Percentiles rank a stretch among this genome's conserved stretches.
These are phyloP conservation scores for Cinchona pubescens DNA, from an alignment of 257 asterid species.

Conservation along the genomic window DNA sequence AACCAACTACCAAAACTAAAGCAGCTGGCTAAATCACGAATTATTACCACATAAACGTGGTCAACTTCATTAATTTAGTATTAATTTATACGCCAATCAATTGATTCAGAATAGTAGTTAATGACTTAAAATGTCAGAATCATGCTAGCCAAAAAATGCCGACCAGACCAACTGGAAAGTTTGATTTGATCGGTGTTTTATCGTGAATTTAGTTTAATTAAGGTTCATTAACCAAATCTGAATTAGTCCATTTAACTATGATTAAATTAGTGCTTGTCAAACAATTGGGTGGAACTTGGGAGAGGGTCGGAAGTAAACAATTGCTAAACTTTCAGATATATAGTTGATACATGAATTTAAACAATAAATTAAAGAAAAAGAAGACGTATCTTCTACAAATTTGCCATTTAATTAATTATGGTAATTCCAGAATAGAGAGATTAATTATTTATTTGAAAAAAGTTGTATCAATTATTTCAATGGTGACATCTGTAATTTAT, in stretches of 20 bases:
- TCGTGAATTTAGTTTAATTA: not conserved
- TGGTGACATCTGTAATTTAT: not conserved
- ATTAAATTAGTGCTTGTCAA: not conserved
- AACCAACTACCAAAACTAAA: conserved; percentile 30
- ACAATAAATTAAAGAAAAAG: no score
- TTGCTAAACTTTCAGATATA: not conserved
- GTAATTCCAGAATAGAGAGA: not conserved
- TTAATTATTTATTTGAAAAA: no score
- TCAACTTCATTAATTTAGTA: conserved; percentile 27
- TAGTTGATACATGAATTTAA: no score
- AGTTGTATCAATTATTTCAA: not conserved
- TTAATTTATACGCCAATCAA: not conserved
- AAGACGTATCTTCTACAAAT: not conserved
- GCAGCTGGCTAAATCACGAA: conserved; percentile 17
- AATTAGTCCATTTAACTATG: not conserved
- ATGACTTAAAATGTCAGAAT: conserved; percentile 33
- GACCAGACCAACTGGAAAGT: conserved; percentile 45
- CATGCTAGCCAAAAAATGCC: conserved; percentile 42
- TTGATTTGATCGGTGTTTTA: conserved; percentile 13
- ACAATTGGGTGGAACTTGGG: no score
- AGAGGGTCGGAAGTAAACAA: not conserved
- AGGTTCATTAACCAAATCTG: not conserved
- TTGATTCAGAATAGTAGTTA: conserved; percentile 21
- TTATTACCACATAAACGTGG: conserved; percentile 35
- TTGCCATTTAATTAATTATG: not conserved